These are phyloP conservation scores for Penium margaritaceum DNA, from an alignment of 139 green algal species.

Conservation along the genomic window DNA sequence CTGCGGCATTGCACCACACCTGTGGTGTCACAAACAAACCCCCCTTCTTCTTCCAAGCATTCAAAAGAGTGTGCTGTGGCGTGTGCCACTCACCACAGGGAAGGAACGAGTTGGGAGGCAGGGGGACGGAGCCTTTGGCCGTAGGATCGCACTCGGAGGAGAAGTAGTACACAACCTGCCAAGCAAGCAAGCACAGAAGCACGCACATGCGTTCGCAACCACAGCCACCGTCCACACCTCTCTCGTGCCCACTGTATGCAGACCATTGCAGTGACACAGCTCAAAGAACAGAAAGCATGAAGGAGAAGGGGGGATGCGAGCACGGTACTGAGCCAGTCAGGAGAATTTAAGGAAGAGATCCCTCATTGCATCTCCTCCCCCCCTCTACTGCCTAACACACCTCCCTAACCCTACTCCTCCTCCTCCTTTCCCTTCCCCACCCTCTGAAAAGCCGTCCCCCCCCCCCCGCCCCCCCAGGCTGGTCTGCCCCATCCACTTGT, in stretches of 20 bases:
- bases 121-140: conserved; percentile 7
- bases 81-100: conserved; percentile 1
- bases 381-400: background rate
- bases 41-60: too few relatives aligned
- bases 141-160: conserved; percentile 25
- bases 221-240: background rate
- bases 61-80: background rate
- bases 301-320: background rate
- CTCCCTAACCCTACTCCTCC: background rate
- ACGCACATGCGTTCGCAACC: background rate
- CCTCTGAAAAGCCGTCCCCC: too few relatives aligned
- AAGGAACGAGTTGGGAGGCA: conserved; percentile 23
- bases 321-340: too few relatives aligned
- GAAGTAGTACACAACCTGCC: conserved; percentile 38
- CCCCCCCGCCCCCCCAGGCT: background rate
- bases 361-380: background rate
- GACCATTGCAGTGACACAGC: background rate
- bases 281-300: background rate
- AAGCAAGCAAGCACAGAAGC: too few relatives aligned
- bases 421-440: too few relatives aligned
- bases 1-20: too few relatives aligned
- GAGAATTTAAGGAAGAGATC: too few relatives aligned
- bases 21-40: too few relatives aligned
- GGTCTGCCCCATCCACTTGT: background rate
- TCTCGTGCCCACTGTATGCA: too few relatives aligned